phyloP scores from a whole-genome alignment of 148 eudicot genomes.

The Rhododendron mucronatum region DNA sequence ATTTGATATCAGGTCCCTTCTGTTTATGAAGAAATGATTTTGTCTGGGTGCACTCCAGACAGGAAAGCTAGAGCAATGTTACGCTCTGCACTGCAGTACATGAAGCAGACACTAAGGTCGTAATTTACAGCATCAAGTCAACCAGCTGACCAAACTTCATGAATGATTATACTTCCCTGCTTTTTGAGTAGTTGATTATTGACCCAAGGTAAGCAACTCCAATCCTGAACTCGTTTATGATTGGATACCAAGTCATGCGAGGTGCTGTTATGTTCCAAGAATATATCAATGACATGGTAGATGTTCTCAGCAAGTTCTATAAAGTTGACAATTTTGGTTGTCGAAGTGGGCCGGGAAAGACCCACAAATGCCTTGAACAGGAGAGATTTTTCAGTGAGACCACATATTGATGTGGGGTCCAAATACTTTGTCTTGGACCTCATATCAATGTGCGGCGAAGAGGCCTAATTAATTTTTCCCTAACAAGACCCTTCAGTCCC shows the following conservation, averaged over 20 bases:
- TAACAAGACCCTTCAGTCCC: neutral
- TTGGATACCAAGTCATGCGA: neutral
- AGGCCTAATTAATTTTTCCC: neutral
- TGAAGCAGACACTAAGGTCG: constrained; percentile 60
- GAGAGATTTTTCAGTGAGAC: neutral
- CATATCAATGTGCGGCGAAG: neutral
- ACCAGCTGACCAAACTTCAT: constrained; percentile 1
- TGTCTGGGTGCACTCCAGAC: constrained; percentile 82
- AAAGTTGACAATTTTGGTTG: neutral
- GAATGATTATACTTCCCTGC: neutral
- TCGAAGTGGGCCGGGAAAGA: neutral
- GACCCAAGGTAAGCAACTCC: constrained; percentile 7
- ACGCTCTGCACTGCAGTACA: constrained; percentile 85
- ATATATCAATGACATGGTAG: neutral
- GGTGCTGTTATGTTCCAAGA: neutral
- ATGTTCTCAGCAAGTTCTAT: neutral
- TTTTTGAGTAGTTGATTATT: neutral
- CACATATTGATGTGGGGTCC: neutral
- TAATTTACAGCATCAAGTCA: constrained; percentile 21
- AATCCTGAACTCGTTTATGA: neutral
- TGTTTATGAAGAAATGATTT: constrained; percentile 90
- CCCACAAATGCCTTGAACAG: neutral
- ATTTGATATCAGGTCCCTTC: constrained; percentile 68
- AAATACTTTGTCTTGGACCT: neutral
- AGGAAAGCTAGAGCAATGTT: constrained; percentile 89